Conservation (phyloP, 2,329 filamentous ascomycete species). For the Hymenoscyphus albidus region DNA sequence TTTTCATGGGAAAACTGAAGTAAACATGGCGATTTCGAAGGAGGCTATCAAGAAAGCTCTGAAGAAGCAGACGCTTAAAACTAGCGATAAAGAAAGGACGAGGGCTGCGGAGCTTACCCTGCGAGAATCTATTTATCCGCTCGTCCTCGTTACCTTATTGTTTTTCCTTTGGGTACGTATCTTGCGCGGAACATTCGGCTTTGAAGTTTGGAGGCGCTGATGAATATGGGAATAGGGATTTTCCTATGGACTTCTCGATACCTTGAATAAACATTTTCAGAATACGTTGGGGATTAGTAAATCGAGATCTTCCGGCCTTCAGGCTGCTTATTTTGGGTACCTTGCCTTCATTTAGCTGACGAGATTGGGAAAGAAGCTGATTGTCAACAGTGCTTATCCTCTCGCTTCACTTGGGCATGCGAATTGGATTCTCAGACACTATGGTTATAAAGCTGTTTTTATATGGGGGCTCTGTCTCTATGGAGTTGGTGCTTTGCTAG, state of each 20-base stretch:
- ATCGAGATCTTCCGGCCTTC: slow-evolving; percentile 58
- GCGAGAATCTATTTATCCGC: slow-evolving; percentile 62
- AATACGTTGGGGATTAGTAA: slow-evolving; percentile 51
- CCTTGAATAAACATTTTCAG: slow-evolving; percentile 70
- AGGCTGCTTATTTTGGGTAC: slow-evolving; percentile 67
- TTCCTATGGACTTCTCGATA: slow-evolving; percentile 80
- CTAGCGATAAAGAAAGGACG: slow-evolving; percentile 44
- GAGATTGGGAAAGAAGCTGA: slow-evolving; percentile 35
- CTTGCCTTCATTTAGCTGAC: slow-evolving; percentile 45
- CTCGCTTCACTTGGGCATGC: slow-evolving; percentile 64
- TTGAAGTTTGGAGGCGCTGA: not conserved
- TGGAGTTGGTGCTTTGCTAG: slow-evolving; percentile 70
- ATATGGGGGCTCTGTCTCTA: slow-evolving; percentile 70
- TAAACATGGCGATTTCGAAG: slow-evolving; percentile 16
- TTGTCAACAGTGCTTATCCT: slow-evolving; percentile 67
- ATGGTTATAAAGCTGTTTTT: slow-evolving; percentile 61
- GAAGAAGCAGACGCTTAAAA: slow-evolving; percentile 20
- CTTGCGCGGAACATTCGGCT: not conserved
- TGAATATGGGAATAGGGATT: slow-evolving; percentile 64
- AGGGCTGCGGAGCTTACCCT: slow-evolving; percentile 60
- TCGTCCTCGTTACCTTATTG: slow-evolving; percentile 60
- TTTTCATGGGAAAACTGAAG: not conserved
- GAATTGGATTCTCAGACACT: slow-evolving; percentile 62
- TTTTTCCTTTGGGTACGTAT: slow-evolving; percentile 61
- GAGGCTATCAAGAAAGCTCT: slow-evolving; percentile 9